phyloP scores from a whole-genome alignment of 805 yeast species.

The Candida caryicola region DNA sequence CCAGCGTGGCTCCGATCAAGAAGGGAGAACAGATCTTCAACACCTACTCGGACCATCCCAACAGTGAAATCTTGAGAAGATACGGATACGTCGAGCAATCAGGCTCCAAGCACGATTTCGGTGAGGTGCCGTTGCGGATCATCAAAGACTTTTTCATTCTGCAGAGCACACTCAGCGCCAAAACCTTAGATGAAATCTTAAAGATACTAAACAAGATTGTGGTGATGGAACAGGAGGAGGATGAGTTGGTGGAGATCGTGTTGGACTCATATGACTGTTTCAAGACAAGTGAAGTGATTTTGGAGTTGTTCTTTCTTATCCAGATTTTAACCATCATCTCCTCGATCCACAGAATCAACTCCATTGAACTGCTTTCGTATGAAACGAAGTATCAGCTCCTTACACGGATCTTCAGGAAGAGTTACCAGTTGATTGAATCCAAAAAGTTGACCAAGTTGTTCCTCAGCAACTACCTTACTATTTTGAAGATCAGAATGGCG shows the following conservation, averaged over 20 bases:
- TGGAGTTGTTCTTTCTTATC: slow-evolving; percentile 56
- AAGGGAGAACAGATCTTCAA: slow-evolving; percentile 78
- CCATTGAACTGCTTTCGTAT: slow-evolving; percentile 16
- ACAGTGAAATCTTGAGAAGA: slow-evolving; percentile 83
- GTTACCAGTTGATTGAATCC: slow-evolving; percentile 57
- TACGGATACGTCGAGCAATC: slow-evolving; percentile 84
- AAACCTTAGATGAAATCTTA: slow-evolving; percentile 35
- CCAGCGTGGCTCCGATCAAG: slow-evolving; percentile 56
- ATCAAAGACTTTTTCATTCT: slow-evolving; percentile 38
- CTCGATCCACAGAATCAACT: slow-evolving; percentile 21
- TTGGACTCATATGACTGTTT: slow-evolving; percentile 64
- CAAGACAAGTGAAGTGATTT: slow-evolving; percentile 51
- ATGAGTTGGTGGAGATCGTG: slow-evolving; percentile 39
- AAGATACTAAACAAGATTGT: slow-evolving; percentile 23
- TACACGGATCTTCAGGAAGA: slow-evolving; percentile 54
- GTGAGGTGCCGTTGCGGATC: slow-evolving; percentile 56
- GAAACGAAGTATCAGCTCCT: slow-evolving; percentile 32
- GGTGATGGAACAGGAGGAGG: slow-evolving; percentile 31
- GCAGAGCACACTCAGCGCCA: slow-evolving; percentile 17
- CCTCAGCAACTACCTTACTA: slow-evolving; percentile 25
- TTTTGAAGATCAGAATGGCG: slow-evolving; percentile 34
- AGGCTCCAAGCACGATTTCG: slow-evolving; percentile 77
- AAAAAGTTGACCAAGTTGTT: slow-evolving; percentile 44
- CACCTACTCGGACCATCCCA: slow-evolving; percentile 88
- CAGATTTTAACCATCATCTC: slow-evolving; percentile 46